Conservation (phyloP, 148 eudicot genomes). For the Silene conica region DNA sequence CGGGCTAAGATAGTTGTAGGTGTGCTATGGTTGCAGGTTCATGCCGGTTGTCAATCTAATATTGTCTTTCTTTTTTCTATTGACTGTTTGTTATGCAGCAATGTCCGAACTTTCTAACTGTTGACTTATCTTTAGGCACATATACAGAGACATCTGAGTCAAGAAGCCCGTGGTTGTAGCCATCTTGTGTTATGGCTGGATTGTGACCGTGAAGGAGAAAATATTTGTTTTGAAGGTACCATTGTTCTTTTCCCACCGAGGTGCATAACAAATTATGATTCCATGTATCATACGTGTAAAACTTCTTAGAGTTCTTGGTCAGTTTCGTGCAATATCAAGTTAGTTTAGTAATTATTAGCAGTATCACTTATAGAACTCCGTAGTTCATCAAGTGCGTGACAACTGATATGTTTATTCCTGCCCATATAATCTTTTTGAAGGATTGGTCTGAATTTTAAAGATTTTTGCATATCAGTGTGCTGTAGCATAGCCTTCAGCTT, state of each 20-base stretch:
- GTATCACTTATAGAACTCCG: too few species aligned
- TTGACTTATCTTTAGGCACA: constrained; percentile 57
- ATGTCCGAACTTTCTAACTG: constrained; percentile 11
- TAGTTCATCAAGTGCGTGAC: too few species aligned
- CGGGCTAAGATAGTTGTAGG: not conserved
- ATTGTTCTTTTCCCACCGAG: not conserved
- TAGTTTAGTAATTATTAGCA: not conserved
- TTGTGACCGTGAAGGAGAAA: constrained; percentile 98
- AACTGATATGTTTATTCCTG: not conserved
- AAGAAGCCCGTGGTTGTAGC: constrained; percentile 88
- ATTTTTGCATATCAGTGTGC: not conserved
- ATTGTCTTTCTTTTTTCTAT: not conserved
- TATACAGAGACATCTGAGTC: constrained; percentile 77
- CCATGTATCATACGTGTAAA: not conserved
- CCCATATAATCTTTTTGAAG: not conserved
- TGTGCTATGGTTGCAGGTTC: not conserved
- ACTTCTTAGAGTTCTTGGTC: not conserved
- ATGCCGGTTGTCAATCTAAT: not conserved
- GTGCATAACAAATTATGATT: not conserved
- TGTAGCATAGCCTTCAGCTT: not conserved
- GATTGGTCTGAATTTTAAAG: not conserved
- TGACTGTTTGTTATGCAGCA: not conserved
- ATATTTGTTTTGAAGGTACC: constrained; percentile 96
- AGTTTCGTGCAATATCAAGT: not conserved
- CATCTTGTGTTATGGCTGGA: constrained; percentile 91